These are phyloP conservation scores for Pseudogymnoascus sp. DNA, from an alignment of 2,329 filamentous ascomycete species.

Conservation along the genomic window DNA sequence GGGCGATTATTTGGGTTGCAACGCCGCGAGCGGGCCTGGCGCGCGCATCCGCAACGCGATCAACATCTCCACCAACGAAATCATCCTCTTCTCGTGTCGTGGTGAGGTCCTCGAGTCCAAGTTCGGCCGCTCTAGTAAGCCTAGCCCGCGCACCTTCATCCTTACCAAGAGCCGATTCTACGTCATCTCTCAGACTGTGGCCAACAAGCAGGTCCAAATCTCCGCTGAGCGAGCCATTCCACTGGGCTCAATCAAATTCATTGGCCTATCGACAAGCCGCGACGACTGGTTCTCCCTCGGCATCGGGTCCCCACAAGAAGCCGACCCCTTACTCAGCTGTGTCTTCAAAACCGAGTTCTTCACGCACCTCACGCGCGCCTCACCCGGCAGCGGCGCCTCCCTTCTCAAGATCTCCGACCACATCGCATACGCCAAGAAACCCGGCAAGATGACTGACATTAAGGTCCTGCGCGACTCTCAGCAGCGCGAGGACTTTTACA, in stretches of 20 bases:
- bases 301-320: constrained; percentile 79
- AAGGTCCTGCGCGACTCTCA: constrained; percentile 86
- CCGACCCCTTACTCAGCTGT: constrained; percentile 89
- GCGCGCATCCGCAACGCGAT: constrained; percentile 70
- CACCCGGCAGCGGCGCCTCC: constrained; percentile 66
- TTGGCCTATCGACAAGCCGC: constrained; percentile 70
- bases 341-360: constrained; percentile 96
- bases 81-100: constrained; percentile 79
- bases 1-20: constrained; percentile 88
- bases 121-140: constrained; percentile 92
- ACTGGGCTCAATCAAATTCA: constrained; percentile 78
- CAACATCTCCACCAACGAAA: constrained; percentile 63
- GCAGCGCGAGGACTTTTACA: constrained; percentile 74
- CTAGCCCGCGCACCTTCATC: constrained; percentile 74
- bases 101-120: constrained; percentile 87
- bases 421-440: constrained; percentile 97
- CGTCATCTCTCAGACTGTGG: constrained; percentile 74
- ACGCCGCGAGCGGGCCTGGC: constrained; percentile 69
- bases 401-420: constrained; percentile 66
- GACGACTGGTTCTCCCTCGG: constrained; percentile 98
- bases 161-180: constrained; percentile 83
- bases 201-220: constrained; percentile 76
- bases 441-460: constrained; percentile 79
- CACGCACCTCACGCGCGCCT: constrained; percentile 74
- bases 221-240: constrained; percentile 73